Conservation (phyloP, 2,329 filamentous ascomycete species). For the Podosphaera xanthii region DNA sequence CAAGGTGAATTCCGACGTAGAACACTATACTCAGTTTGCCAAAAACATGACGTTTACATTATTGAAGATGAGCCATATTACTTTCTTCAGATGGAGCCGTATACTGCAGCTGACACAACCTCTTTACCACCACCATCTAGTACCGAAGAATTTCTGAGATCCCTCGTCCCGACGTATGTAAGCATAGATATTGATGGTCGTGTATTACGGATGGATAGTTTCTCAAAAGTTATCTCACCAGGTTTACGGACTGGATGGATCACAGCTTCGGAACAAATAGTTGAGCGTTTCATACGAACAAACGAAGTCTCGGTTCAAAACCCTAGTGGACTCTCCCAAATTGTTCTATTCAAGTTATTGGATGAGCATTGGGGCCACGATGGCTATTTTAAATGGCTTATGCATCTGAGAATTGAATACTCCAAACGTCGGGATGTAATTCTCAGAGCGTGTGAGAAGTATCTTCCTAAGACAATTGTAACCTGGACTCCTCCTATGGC, state of each 20-base stretch:
- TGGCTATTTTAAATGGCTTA: slow-evolving; percentile 76
- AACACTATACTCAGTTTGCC: slow-evolving; percentile 40
- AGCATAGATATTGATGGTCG: slow-evolving; percentile 70
- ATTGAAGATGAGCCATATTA: slow-evolving; percentile 58
- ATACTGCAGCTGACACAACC: slow-evolving; percentile 23
- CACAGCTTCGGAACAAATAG: slow-evolving; percentile 62
- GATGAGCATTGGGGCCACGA: slow-evolving; percentile 88
- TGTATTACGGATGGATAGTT: slow-evolving; percentile 76
- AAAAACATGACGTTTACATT: slow-evolving; percentile 49
- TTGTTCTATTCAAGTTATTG: slow-evolving; percentile 67
- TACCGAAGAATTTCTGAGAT: slow-evolving; percentile 39
- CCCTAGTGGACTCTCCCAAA: slow-evolving; percentile 63
- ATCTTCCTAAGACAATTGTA: slow-evolving; percentile 51
- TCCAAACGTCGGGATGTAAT: slow-evolving; percentile 57
- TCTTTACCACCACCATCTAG: slow-evolving; percentile 30
- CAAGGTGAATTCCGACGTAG: slow-evolving; percentile 33
- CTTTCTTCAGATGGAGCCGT: slow-evolving; percentile 43
- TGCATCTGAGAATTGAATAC: slow-evolving; percentile 61
- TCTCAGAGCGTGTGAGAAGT: slow-evolving; percentile 55
- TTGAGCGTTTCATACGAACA: slow-evolving; percentile 63
- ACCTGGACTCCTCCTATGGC: slow-evolving; percentile 61
- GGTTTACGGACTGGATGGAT: slow-evolving; percentile 74
- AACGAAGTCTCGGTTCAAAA: slow-evolving; percentile 57
- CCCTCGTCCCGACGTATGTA: slow-evolving; percentile 52
- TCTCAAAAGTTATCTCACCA: slow-evolving; percentile 75